A percentile compares a stretch with the other conserved stretches of the same genome.
Evolutionary conservation across 768 basidiomycete genomes (phyloP).

Genomic region (Naganishia vishniacii): DNA sequence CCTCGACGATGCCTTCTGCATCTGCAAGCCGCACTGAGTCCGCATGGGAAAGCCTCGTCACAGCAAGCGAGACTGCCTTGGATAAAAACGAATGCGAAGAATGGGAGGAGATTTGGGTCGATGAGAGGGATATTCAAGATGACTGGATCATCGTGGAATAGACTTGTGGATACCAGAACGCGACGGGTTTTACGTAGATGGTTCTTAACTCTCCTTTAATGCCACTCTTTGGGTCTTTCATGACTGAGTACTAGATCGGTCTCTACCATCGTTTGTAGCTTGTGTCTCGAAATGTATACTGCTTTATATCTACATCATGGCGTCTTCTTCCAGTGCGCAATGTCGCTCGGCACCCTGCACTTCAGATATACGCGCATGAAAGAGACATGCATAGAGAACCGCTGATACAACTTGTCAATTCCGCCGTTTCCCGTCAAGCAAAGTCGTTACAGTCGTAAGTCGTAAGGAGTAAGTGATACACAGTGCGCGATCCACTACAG

Average conservation of each 20-base stretch:
- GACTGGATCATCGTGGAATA: conserved; percentile 27
- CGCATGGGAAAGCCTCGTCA: conserved; percentile 1
- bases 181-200: too few species aligned
- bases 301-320: conserved; percentile 4
- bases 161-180: neutral
- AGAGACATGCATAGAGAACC: neutral
- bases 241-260: conserved; percentile 1
- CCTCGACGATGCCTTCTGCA: neutral
- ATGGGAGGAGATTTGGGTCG: conserved; percentile 27
- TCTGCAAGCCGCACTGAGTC: conserved; percentile 1
- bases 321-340: too few species aligned
- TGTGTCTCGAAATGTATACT: conserved; percentile 7
- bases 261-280: conserved; percentile 2
- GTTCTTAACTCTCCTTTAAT: conserved; percentile 7
- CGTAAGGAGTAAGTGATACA: conserved; percentile 7
- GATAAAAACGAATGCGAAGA: conserved; percentile 21
- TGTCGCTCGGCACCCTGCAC: too few species aligned
- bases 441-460: conserved; percentile 2
- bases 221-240: conserved; percentile 12
- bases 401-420: neutral
- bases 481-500: neutral
- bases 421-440: too few species aligned
- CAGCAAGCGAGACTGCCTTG: neutral
- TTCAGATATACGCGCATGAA: too few species aligned
- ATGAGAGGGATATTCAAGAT: conserved; percentile 25